Evolutionary conservation across 208 protist species (phyloP).

Genomic region (Naegleria lovaniensis): DNA sequence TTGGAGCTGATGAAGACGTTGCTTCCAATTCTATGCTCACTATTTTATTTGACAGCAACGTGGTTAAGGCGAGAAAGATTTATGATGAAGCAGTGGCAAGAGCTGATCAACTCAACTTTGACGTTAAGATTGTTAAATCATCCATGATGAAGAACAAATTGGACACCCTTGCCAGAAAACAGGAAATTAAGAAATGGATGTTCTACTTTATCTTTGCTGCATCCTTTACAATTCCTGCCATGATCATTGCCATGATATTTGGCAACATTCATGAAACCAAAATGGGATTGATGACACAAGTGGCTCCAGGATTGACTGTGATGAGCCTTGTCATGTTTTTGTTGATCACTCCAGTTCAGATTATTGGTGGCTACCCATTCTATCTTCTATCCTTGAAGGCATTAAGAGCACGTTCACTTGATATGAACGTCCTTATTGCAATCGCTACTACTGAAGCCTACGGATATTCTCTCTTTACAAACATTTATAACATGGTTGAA

Average conservation of each 20-base stretch:
- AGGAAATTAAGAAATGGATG: background rate
- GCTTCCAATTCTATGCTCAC: background rate
- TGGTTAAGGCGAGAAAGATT: background rate
- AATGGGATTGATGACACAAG: background rate
- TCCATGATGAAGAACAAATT: background rate
- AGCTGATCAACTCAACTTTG: background rate
- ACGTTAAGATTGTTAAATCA: background rate
- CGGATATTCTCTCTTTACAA: background rate
- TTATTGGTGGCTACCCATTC: background rate
- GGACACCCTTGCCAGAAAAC: background rate
- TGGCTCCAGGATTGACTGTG: background rate
- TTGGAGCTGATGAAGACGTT: background rate
- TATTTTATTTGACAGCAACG: background rate
- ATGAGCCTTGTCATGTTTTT: background rate
- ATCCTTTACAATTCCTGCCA: background rate
- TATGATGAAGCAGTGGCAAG: background rate
- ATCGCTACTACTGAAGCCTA: constrained; percentile 8
- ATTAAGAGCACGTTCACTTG: background rate
- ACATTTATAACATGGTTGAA: background rate
- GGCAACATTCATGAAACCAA: background rate
- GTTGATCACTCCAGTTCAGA: background rate
- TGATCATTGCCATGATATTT: background rate
- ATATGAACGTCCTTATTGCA: constrained; percentile 7
- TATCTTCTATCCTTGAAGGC: background rate
- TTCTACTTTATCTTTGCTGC: background rate